Conservation (phyloP, 1,284 basidiomycete genomes). For the Lentinus polychrous region DNA sequence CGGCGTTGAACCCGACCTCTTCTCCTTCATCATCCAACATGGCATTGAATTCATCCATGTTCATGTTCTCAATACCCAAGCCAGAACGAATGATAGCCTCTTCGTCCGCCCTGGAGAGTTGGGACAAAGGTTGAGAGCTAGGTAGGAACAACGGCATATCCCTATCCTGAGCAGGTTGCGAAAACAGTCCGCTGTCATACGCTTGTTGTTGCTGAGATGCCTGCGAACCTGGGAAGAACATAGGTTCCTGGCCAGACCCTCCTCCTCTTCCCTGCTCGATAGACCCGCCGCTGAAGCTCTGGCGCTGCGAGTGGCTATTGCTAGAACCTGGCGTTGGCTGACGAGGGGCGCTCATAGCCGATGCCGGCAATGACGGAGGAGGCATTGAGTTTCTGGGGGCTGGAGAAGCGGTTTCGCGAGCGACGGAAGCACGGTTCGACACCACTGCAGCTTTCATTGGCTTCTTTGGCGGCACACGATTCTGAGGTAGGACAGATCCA, state of each 20-base stretch:
- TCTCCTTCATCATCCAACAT: constrained; percentile 63
- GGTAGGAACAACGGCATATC: constrained; percentile 59
- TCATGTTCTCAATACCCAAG: constrained; percentile 59
- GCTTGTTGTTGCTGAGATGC: constrained; percentile 6
- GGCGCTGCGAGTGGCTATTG: constrained; percentile 14
- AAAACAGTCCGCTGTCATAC: constrained; percentile 1
- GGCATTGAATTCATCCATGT: constrained; percentile 49
- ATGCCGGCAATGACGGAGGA: constrained; percentile 3
- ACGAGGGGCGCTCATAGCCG: constrained; percentile 9
- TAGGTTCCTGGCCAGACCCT: neutral
- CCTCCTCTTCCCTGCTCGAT: neutral
- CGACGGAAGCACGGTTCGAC: constrained; percentile 28
- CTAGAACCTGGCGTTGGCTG: neutral
- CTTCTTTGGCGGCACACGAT: constrained; percentile 23
- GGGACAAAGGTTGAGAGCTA: constrained; percentile 44
- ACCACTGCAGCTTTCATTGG: constrained; percentile 55
- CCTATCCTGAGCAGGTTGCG: constrained; percentile 13
- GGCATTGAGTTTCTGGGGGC: constrained; percentile 4
- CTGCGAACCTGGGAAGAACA: constrained; percentile 9
- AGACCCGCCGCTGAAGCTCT: too few relatives aligned
- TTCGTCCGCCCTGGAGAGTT: constrained; percentile 48
- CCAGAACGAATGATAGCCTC: constrained; percentile 49
- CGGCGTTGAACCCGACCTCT: constrained; percentile 34
- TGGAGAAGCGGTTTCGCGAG: constrained; percentile 12
- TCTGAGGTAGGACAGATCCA: neutral